Evolutionary conservation across 208 protist species (phyloP).

Genomic region (Histomonas meleagridis): DNA sequence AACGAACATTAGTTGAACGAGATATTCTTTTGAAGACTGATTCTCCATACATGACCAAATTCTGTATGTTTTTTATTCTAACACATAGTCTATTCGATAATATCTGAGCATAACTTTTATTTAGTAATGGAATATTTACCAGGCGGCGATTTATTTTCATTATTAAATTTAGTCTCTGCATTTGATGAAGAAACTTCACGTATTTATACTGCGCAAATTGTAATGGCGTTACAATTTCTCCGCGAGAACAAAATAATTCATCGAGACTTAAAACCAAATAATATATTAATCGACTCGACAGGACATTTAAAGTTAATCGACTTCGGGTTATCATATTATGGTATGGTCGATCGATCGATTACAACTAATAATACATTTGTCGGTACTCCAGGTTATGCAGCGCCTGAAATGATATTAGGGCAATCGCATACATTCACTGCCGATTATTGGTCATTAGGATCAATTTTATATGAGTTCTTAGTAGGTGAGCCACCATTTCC

Average conservation of each 20-base stretch:
- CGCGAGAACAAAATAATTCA: neutral
- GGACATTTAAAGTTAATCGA: neutral
- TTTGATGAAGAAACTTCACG: neutral
- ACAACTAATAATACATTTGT: neutral
- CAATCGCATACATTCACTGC: neutral
- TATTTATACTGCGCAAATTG: neutral
- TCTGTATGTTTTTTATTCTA: no score
- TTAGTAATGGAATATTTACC: slow-evolving; percentile 64
- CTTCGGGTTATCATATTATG: neutral
- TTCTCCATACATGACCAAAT: neutral
- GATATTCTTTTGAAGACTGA: neutral
- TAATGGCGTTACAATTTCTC: neutral
- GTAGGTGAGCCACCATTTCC: neutral
- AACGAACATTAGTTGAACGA: neutral
- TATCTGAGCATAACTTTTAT: slow-evolving; percentile 54
- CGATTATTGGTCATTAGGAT: neutral
- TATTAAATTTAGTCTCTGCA: neutral
- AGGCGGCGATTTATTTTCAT: slow-evolving; percentile 55
- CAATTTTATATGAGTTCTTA: neutral
- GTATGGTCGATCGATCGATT: neutral
- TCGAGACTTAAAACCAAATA: slow-evolving; percentile 12
- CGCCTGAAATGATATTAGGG: neutral
- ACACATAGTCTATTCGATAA: slow-evolving; percentile 11
- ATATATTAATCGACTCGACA: neutral
- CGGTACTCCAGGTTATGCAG: slow-evolving; percentile 3